Percentiles rank a stretch among this genome's conserved stretches.
Conservation (phyloP, 2,329 filamentous ascomycete genomes). For the Calonectria henricotiae region DNA sequence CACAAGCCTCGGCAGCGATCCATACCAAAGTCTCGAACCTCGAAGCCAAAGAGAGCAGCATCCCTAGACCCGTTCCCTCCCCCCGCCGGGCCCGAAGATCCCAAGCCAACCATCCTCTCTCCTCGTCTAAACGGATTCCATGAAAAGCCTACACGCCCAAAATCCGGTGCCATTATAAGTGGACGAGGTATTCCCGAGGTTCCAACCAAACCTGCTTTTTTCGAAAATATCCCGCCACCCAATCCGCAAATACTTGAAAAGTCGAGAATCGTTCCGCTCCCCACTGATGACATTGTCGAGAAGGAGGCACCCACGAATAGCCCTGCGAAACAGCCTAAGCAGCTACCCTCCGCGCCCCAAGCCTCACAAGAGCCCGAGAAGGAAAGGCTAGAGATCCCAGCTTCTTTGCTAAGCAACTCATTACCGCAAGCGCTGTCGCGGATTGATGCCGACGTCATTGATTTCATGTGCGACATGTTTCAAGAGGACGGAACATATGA, state of each 20-base stretch:
- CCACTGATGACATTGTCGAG: conserved; percentile 12
- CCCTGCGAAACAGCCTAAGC: conserved; percentile 37
- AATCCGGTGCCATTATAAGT: conserved; percentile 50
- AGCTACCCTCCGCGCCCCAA: conserved; percentile 44
- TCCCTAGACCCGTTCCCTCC: conserved; percentile 55
- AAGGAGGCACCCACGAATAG: conserved; percentile 46
- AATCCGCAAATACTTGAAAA: conserved; percentile 32
- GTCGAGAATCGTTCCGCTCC: conserved; percentile 10
- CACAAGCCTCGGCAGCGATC: conserved; percentile 35
- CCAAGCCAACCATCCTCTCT: conserved; percentile 53
- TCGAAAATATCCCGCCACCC: conserved; percentile 58
- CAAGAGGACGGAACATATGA: conserved; percentile 72
- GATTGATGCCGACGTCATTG: conserved; percentile 71
- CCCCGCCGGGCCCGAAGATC: conserved; percentile 51
- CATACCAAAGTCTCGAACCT: conserved; percentile 38
- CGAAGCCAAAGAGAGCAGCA: conserved; percentile 54
- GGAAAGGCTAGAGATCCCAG: conserved; percentile 18
- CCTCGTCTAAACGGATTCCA: conserved; percentile 54
- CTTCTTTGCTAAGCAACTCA: conserved; percentile 50
- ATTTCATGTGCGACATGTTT: conserved; percentile 75
- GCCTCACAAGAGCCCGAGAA: background rate
- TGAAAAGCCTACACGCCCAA: conserved; percentile 58
- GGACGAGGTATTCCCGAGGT: conserved; percentile 56
- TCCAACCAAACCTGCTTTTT: conserved; percentile 58
- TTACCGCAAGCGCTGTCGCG: conserved; percentile 73